Evolutionary conservation across 345 rosid species (phyloP).

Genomic region (Populus pruinosa): DNA sequence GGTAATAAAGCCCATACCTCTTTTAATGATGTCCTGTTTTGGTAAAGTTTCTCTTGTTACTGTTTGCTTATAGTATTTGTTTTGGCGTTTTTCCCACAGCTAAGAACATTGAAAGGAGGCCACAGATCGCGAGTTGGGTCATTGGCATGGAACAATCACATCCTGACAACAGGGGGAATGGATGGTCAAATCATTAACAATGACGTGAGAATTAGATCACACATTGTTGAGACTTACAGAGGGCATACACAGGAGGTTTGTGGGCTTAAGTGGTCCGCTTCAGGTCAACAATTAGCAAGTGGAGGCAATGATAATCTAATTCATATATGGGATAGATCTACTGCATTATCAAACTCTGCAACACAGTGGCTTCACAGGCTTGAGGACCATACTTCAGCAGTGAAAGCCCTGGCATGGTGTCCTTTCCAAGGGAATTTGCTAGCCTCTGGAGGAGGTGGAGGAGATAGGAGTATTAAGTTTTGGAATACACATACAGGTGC

Average conservation of each 20-base stretch:
- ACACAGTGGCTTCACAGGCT: conserved; percentile 49
- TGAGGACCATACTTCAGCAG: conserved; percentile 48
- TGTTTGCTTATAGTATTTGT: not conserved
- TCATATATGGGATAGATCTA: conserved; percentile 49
- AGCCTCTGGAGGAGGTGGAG: conserved; percentile 29
- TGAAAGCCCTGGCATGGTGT: conserved; percentile 60
- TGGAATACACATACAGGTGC: conserved; percentile 24
- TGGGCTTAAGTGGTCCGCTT: conserved; percentile 5
- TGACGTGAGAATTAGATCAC: conserved; percentile 7
- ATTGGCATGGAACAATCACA: conserved; percentile 23
- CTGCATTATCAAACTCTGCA: conserved; percentile 36
- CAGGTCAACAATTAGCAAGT: not conserved
- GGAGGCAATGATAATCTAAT: conserved; percentile 45
- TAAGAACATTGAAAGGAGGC: conserved; percentile 4
- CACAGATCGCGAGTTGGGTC: conserved; percentile 7
- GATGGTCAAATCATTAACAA: conserved; percentile 6
- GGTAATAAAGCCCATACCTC: not conserved
- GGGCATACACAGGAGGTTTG: not conserved
- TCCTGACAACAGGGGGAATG: conserved; percentile 15
- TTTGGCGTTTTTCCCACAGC: not conserved
- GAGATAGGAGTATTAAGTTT: conserved; percentile 16
- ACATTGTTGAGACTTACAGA: conserved; percentile 3
- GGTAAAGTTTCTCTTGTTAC: not conserved
- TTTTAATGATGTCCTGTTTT: not conserved
- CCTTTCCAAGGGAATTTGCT: conserved; percentile 51